Conservation (phyloP, 345 rosid genomes). For the Arabidopsis arenosa region DNA sequence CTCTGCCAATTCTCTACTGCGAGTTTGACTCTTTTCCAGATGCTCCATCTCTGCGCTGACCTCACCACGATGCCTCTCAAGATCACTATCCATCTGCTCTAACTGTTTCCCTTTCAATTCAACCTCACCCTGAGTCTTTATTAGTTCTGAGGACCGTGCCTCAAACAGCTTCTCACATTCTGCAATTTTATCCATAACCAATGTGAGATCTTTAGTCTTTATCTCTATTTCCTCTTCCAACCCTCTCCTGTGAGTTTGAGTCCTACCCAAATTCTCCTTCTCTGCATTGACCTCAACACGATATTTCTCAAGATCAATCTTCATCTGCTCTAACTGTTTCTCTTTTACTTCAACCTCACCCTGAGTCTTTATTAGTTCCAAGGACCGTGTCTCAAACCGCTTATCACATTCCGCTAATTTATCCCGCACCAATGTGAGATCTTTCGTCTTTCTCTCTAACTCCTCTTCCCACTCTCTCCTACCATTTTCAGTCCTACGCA, state of each 20-base stretch:
- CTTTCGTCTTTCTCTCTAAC: background rate
- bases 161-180: slow-evolving; percentile 22
- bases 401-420: slow-evolving; percentile 13
- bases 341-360: slow-evolving; percentile 10
- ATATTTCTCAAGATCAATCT: slow-evolving; percentile 12
- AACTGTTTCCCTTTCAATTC: slow-evolving; percentile 16
- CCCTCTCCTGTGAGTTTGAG: background rate
- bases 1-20: slow-evolving; percentile 17
- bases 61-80: slow-evolving; percentile 7
- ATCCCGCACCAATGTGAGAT: background rate
- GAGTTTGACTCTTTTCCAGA: slow-evolving; percentile 10
- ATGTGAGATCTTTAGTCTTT: background rate
- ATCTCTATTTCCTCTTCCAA: slow-evolving; percentile 28
- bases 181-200: background rate
- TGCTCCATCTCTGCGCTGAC: background rate
- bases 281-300: slow-evolving; percentile 10
- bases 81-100: slow-evolving; percentile 5
- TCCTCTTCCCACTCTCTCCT: slow-evolving; percentile 30
- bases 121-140: slow-evolving; percentile 29
- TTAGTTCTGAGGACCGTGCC: background rate
- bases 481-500: background rate
- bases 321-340: slow-evolving; percentile 2
- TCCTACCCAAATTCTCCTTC: background rate
- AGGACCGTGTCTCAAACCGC: slow-evolving; percentile 16
- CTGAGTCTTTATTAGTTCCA: slow-evolving; percentile 15